Conservation (phyloP, 768 basidiomycete species). For the Russula sp. region DNA sequence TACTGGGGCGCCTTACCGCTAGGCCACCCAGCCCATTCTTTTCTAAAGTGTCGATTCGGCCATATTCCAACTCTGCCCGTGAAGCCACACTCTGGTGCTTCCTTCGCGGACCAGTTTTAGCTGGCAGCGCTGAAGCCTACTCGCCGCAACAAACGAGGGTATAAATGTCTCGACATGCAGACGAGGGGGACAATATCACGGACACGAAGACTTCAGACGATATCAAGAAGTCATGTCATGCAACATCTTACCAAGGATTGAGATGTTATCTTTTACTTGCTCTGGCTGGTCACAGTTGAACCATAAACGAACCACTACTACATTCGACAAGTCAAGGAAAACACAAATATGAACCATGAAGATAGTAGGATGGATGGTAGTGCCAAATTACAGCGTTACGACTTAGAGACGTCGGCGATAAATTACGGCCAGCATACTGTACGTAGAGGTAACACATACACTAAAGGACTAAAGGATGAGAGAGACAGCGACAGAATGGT, state of each 20-base stretch:
- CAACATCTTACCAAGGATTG: constrained; percentile 21
- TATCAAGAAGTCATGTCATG: neutral
- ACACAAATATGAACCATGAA: neutral
- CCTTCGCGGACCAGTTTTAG: too few species aligned
- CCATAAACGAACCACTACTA: neutral
- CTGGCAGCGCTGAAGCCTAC: too few species aligned
- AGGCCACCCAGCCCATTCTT: too few species aligned
- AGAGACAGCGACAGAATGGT: too few species aligned
- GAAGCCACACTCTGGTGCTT: too few species aligned
- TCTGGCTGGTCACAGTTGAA: neutral
- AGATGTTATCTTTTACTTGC: constrained; percentile 18
- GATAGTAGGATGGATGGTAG: neutral
- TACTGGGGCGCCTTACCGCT: too few species aligned
- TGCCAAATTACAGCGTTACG: neutral
- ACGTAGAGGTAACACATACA: neutral
- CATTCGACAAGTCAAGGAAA: neutral
- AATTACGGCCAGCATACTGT: neutral
- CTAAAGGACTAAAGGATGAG: neutral
- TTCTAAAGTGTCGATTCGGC: too few species aligned
- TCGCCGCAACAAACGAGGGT: constrained; percentile 43
- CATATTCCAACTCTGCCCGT: too few species aligned
- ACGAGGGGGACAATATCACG: too few species aligned
- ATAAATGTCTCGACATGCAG: constrained; percentile 33
- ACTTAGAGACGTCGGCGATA: neutral
- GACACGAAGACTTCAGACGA: constrained; percentile 37